These are phyloP conservation scores for Fusarium avenaceum DNA, from an alignment of 2,329 filamentous ascomycete genomes.

Conservation along the genomic window DNA sequence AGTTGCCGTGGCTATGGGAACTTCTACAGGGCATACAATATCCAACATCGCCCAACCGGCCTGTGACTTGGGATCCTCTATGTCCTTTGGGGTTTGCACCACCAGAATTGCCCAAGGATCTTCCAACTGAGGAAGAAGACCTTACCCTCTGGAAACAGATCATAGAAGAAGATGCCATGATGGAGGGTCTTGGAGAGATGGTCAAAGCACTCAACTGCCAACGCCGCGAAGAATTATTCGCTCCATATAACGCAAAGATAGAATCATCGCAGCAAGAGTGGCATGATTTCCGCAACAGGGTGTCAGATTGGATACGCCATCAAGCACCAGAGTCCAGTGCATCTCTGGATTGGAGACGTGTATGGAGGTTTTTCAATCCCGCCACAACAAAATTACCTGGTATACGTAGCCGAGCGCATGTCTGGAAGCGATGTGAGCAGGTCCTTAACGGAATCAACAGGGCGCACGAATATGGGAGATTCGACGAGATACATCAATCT, in stretches of 20 bases:
- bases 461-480: neutral
- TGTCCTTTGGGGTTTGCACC: neutral
- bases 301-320: neutral
- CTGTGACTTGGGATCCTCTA: constrained; percentile 4
- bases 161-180: neutral
- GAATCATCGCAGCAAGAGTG: accelerated
- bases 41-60: neutral
- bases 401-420: neutral
- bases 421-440: constrained; percentile 3
- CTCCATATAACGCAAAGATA: neutral
- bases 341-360: constrained; percentile 1
- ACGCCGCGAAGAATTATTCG: neutral
- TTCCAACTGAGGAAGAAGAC: neutral
- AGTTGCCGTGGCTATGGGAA: constrained; percentile 13
- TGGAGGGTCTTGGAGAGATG: accelerated
- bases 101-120: neutral
- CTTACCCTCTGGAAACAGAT: neutral
- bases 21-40: neutral
- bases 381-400: neutral
- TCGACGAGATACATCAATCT: neutral
- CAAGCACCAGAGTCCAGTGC: accelerated
- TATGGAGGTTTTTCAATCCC: neutral
- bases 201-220: neutral
- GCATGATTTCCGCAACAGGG: neutral
- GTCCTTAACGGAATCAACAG: neutral